Conservation (phyloP, 352 stramenopile genomes). For the Peronosclerospora sorghi region DNA sequence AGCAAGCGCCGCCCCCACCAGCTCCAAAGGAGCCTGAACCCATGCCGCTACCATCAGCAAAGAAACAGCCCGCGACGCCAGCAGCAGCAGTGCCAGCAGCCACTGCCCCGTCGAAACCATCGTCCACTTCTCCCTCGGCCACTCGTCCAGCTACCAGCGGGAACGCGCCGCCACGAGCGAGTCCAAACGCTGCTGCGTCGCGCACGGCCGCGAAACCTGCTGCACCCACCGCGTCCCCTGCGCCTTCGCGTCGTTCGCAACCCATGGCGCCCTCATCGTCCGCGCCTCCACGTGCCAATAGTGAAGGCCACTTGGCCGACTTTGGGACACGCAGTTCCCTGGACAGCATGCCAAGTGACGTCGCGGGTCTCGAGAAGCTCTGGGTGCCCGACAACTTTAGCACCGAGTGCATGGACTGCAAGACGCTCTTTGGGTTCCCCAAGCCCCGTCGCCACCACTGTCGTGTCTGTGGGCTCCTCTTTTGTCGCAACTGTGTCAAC, state of each 20-base stretch:
- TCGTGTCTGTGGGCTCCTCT: slow-evolving; percentile 73
- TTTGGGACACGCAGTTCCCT: slow-evolving; percentile 33
- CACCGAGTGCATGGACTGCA: slow-evolving; percentile 82
- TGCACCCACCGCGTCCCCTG: no score
- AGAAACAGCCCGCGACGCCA: slow-evolving; percentile 9
- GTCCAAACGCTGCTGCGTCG: no score
- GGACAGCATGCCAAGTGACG: slow-evolving; percentile 38
- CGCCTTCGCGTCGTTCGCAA: slow-evolving; percentile 17
- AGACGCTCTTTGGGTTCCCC: slow-evolving; percentile 66
- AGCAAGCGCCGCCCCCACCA: background rate
- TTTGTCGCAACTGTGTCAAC: slow-evolving; percentile 68
- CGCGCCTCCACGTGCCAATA: slow-evolving; percentile 10
- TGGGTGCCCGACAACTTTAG: slow-evolving; percentile 85
- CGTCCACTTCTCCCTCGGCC: no score
- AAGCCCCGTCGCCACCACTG: slow-evolving; percentile 79
- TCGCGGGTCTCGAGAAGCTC: slow-evolving; percentile 71
- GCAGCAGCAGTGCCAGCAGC: slow-evolving; percentile 9
- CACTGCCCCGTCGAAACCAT: background rate
- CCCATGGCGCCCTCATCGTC: slow-evolving; percentile 1
- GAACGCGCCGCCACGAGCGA: no score
- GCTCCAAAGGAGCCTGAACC: slow-evolving; percentile 12
- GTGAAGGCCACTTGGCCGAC: slow-evolving; percentile 23
- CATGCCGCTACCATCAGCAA: slow-evolving; percentile 2
- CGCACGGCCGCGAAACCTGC: no score
- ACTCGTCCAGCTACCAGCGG: no score